A percentile compares a stretch with the other conserved stretches of the same genome.
phyloP scores from a whole-genome alignment of 2,329 filamentous ascomycete genomes.

The Cladosporium sp. region DNA sequence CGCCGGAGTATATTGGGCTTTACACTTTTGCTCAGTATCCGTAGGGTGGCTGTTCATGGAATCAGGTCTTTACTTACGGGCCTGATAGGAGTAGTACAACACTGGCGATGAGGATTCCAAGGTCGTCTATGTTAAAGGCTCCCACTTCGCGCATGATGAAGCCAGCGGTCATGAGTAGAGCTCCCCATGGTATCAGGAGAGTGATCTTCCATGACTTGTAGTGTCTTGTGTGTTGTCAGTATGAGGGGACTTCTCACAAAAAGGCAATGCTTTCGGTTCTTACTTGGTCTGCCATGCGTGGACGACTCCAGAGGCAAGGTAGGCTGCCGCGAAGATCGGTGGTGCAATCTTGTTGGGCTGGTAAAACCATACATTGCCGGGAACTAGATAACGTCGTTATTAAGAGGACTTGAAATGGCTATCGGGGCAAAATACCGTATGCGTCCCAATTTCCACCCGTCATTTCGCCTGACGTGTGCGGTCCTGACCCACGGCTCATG shows the following conservation, averaged over 20 bases:
- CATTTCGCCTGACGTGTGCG: not conserved
- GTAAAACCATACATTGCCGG: constrained; percentile 17
- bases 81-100: constrained; percentile 39
- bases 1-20: constrained; percentile 49
- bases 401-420: too few relatives aligned
- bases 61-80: constrained; percentile 32
- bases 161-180: constrained; percentile 46
- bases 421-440: not conserved
- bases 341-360: constrained; percentile 52
- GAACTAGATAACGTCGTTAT: not conserved
- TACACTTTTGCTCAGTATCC: not conserved
- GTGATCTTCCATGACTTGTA: constrained; percentile 47
- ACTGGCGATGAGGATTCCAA: constrained; percentile 38
- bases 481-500: not conserved
- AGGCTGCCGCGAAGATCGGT: constrained; percentile 43
- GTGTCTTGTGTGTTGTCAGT: not conserved
- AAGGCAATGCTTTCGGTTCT: not conserved
- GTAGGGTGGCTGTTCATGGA: too few relatives aligned
- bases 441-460: not conserved
- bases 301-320: not conserved
- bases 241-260: too few relatives aligned
- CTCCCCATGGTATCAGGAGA: constrained; percentile 51
- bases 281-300: constrained; percentile 14
- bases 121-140: constrained; percentile 46
- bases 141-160: constrained; percentile 53